These are phyloP conservation scores for Candida mesenterica DNA, from an alignment of 1,139 yeast genomes.

Conservation along the genomic window DNA sequence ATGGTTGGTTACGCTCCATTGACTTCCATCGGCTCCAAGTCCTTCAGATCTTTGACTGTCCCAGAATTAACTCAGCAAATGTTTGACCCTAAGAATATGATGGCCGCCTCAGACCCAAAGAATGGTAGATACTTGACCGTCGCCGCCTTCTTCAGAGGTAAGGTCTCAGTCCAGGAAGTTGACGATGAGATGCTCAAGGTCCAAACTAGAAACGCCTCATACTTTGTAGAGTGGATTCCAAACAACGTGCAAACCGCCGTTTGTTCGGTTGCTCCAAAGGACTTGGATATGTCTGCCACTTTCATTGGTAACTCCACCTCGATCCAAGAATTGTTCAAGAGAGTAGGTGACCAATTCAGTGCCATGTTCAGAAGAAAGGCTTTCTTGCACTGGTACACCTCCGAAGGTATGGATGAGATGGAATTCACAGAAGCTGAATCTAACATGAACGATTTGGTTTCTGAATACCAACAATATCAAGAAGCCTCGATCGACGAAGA, in stretches of 20 bases:
- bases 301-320: slow-evolving; percentile 92
- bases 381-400: slow-evolving; percentile 92
- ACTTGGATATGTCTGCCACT: slow-evolving; percentile 84
- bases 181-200: slow-evolving; percentile 90
- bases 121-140: slow-evolving; percentile 92
- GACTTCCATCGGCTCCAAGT: slow-evolving; percentile 73
- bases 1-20: slow-evolving; percentile 95
- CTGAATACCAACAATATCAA: slow-evolving; percentile 91
- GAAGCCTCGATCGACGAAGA: slow-evolving; percentile 76
- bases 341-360: slow-evolving; percentile 86
- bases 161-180: slow-evolving; percentile 86
- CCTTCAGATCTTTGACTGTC: slow-evolving; percentile 80
- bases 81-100: slow-evolving; percentile 89
- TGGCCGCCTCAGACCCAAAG: slow-evolving; percentile 93
- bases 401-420: slow-evolving; percentile 94
- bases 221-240: slow-evolving; percentile 96
- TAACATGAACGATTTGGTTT: slow-evolving; percentile 82
- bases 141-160: slow-evolving; percentile 92
- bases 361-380: slow-evolving; percentile 94
- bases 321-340: slow-evolving; percentile 83
- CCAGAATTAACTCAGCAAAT: slow-evolving; percentile 92
- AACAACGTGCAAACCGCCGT: slow-evolving; percentile 93
- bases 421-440: slow-evolving; percentile 87
- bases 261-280: slow-evolving; percentile 87
- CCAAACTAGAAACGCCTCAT: slow-evolving; percentile 75